These are phyloP conservation scores for Hibiscus syriacus DNA, from an alignment of 345 rosid genomes.

Conservation along the genomic window DNA sequence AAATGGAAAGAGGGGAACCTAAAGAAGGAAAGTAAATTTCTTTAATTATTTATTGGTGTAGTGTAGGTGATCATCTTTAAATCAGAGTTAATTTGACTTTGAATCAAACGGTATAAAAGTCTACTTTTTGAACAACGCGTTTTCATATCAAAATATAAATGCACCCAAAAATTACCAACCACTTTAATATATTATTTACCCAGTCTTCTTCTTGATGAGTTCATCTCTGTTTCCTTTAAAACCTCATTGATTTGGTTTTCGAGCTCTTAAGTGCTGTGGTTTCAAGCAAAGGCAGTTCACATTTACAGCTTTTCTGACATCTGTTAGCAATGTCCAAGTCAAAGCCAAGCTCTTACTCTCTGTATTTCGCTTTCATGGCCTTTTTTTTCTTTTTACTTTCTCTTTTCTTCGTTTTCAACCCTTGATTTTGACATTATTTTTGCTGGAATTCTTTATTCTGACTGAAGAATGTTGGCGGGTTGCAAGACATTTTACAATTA, in stretches of 20 bases:
- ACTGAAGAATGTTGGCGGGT: not conserved
- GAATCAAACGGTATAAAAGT: slow-evolving; percentile 9
- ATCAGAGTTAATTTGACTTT: slow-evolving; percentile 28
- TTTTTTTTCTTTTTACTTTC: not conserved
- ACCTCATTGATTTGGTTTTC: not conserved
- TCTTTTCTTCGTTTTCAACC: not conserved
- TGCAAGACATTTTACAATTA: not conserved
- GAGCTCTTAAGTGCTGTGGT: not conserved
- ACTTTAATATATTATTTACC: slow-evolving; percentile 1
- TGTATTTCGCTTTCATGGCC: too few species aligned
- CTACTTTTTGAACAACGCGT: slow-evolving; percentile 26
- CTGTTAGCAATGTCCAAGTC: not conserved
- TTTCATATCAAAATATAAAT: slow-evolving; percentile 15
- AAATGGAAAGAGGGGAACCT: not conserved
- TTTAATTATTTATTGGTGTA: too few species aligned
- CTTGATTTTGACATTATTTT: not conserved
- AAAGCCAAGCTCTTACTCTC: not conserved
- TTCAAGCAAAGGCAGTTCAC: not conserved
- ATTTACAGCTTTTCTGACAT: not conserved
- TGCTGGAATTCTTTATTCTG: not conserved
- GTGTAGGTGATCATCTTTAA: not conserved
- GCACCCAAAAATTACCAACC: not conserved
- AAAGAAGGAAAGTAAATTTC: not conserved
- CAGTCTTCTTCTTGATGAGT: slow-evolving; percentile 10
- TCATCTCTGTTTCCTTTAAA: slow-evolving; percentile 7